phyloP scores from a whole-genome alignment of 2,329 filamentous ascomycete species.

The Lachnellula willkommii region DNA sequence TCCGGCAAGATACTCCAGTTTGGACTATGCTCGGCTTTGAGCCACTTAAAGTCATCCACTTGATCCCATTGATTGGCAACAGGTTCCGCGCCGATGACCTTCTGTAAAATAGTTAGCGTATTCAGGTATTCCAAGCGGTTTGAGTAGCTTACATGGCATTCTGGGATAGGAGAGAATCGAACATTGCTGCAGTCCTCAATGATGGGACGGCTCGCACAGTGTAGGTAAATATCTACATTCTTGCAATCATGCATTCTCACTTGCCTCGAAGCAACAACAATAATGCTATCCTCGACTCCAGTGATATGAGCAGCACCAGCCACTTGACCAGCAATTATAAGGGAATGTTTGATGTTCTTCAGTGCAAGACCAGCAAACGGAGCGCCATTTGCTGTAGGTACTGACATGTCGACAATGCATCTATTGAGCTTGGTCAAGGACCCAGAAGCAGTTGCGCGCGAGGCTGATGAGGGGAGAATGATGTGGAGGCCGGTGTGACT shows the following conservation, averaged over 20 bases:
- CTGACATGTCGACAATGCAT: conserved; percentile 77
- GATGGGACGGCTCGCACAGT: conserved; percentile 78
- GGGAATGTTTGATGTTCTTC: conserved; percentile 61
- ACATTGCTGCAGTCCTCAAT: conserved; percentile 82
- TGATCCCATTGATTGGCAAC: conserved; percentile 73
- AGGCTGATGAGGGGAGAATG: conserved; percentile 66
- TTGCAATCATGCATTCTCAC: conserved; percentile 86
- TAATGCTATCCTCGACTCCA: conserved; percentile 61
- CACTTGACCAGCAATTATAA: conserved; percentile 75
- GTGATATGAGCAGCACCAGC: conserved; percentile 81
- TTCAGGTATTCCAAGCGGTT: not conserved
- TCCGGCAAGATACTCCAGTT: conserved; percentile 74
- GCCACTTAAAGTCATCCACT: conserved; percentile 97
- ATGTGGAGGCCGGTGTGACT: conserved; percentile 67
- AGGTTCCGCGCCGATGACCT: conserved; percentile 22
- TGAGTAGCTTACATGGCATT: conserved; percentile 54
- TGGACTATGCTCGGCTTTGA: conserved; percentile 78
- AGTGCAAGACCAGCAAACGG: conserved; percentile 68
- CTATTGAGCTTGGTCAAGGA: conserved; percentile 62
- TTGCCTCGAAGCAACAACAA: conserved; percentile 78
- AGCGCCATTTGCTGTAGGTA: conserved; percentile 52
- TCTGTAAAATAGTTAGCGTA: conserved; percentile 18
- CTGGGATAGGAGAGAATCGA: conserved; percentile 72
- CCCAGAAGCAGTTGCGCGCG: conserved; percentile 66
- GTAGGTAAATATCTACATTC: conserved; percentile 77